Percentiles rank a stretch among this genome's conserved stretches.
These are phyloP conservation scores for Salix viminalis DNA, from an alignment of 345 rosid genomes.

Conservation along the genomic window DNA sequence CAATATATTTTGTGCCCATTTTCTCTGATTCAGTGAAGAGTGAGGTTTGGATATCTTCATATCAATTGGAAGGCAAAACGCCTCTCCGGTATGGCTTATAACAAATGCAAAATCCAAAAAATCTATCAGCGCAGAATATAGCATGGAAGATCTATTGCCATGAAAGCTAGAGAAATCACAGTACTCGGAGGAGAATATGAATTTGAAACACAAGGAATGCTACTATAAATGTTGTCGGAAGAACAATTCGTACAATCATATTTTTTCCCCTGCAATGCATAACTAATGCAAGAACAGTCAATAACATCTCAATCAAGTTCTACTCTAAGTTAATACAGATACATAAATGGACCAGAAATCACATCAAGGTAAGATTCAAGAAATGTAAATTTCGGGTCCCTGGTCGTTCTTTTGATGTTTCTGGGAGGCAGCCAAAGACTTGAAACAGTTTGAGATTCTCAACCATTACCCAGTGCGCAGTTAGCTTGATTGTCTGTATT, in stretches of 20 bases:
- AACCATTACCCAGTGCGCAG: neutral
- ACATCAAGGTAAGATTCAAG: neutral
- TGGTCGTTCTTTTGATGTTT: neutral
- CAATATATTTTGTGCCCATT: too few relatives aligned
- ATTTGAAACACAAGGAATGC: neutral
- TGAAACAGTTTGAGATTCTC: neutral
- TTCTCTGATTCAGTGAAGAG: too few relatives aligned
- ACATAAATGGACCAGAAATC: neutral
- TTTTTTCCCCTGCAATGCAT: neutral
- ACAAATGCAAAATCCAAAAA: too few relatives aligned
- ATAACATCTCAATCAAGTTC: neutral
- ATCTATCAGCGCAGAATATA: too few relatives aligned
- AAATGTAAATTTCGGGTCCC: neutral
- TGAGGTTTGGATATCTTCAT: too few relatives aligned
- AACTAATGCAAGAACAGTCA: neutral
- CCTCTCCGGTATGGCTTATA: too few relatives aligned
- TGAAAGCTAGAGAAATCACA: too few relatives aligned
- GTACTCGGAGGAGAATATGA: too few relatives aligned
- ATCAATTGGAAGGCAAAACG: too few relatives aligned
- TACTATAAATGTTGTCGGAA: neutral
- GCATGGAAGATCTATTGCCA: too few relatives aligned
- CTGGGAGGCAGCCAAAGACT: neutral
- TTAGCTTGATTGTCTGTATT: slow-evolving; percentile 3
- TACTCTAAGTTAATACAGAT: neutral
- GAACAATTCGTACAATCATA: neutral